A percentile compares a stretch with the other conserved stretches of the same genome.
Conservation (phyloP, 1,139 yeast genomes). For the Lodderomyces parapsilosis region DNA sequence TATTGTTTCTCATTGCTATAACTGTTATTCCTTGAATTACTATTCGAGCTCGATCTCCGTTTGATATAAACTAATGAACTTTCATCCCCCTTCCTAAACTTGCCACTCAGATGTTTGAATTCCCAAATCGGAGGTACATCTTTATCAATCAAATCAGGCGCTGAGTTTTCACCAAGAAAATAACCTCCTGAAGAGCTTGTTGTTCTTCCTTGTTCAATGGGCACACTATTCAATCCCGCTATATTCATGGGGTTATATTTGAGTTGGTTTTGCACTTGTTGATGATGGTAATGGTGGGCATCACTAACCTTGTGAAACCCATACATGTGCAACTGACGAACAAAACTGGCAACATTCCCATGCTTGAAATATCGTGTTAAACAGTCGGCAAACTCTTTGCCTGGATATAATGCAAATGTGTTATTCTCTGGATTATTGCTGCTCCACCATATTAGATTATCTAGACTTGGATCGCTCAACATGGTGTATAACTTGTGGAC, state of each 20-base stretch:
- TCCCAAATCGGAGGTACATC: constrained; percentile 63
- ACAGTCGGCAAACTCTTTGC: constrained; percentile 45
- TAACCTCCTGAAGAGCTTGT: neutral
- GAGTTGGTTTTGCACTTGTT: constrained; percentile 1
- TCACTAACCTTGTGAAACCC: constrained; percentile 57
- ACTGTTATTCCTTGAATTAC: constrained; percentile 21
- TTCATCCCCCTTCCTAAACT: constrained; percentile 74
- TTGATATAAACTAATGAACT: constrained; percentile 64
- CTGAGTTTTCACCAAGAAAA: neutral
- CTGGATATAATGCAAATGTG: constrained; percentile 63
- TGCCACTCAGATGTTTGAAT: constrained; percentile 80
- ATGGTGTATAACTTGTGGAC: constrained; percentile 61
- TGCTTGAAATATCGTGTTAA: constrained; percentile 45
- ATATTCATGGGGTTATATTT: neutral
- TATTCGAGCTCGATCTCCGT: constrained; percentile 50
- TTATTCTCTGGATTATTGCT: constrained; percentile 52
- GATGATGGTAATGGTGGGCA: constrained; percentile 12
- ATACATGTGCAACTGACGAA: constrained; percentile 49
- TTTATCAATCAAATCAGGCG: constrained; percentile 16
- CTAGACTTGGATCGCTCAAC: constrained; percentile 52
- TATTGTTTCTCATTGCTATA: constrained; percentile 13
- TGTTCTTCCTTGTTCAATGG: neutral
- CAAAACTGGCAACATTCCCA: constrained; percentile 48
- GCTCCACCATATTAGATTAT: constrained; percentile 74
- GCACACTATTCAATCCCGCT: neutral